phyloP scores from a whole-genome alignment of 305 asterid species.

The Fraxinus floribunda region DNA sequence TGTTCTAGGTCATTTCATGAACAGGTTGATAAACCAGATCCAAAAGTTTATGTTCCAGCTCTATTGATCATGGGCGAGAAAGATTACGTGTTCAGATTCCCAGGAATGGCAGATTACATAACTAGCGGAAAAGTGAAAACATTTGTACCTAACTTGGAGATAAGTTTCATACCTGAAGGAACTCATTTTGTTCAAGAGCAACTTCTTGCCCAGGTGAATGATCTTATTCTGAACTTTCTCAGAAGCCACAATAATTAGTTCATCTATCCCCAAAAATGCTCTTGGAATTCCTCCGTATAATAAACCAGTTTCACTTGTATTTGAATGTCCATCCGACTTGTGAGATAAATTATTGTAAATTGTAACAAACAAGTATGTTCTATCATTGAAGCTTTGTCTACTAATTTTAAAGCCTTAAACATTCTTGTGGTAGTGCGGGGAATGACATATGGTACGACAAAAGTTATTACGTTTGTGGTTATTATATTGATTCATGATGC shows the following conservation, averaged over 20 bases:
- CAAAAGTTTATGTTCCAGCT: conserved; percentile 30
- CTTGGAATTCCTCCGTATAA: not conserved
- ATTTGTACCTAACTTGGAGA: conserved; percentile 35
- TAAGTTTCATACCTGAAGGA: conserved; percentile 29
- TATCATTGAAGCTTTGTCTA: not conserved
- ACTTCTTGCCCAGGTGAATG: not conserved
- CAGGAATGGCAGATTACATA: conserved; percentile 28
- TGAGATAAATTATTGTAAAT: not conserved
- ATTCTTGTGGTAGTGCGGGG: not conserved
- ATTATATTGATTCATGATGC: not conserved
- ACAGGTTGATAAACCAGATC: not conserved
- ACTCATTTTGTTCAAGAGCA: conserved; percentile 21
- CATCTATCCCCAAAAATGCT: not conserved
- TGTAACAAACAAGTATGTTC: not conserved
- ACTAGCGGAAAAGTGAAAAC: conserved; percentile 32
- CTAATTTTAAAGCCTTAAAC: not conserved
- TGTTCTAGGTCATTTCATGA: not conserved
- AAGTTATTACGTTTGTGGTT: not conserved
- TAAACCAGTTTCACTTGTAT: not conserved
- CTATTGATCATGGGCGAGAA: conserved; percentile 40
- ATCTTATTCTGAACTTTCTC: conserved; percentile 30
- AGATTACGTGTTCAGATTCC: conserved; percentile 35
- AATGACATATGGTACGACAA: not conserved
- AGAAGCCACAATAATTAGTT: not conserved
- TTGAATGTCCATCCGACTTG: not conserved